A percentile compares a stretch with the other conserved stretches of the same genome.
Evolutionary conservation across 148 eudicot species (phyloP).

Genomic region (Fallopia convolvulus): DNA sequence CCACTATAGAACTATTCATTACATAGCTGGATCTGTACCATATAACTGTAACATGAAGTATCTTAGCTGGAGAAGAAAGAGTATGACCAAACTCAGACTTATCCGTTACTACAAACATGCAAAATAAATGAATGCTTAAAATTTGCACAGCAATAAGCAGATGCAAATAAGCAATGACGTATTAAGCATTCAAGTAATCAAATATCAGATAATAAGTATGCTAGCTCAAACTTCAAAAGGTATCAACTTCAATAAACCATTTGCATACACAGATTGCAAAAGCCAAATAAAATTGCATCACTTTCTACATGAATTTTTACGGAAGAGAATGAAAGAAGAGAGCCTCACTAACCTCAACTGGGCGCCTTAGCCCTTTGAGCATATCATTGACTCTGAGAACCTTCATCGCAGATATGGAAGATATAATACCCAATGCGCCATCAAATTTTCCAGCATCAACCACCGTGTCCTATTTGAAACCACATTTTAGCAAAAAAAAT

Average conservation of each 20-base stretch:
- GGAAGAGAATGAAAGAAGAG: neutral
- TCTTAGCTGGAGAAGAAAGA: slow-evolving; percentile 6
- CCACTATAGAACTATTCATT: neutral
- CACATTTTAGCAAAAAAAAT: slow-evolving; percentile 2
- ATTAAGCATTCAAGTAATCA: neutral
- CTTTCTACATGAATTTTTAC: neutral
- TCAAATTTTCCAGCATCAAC: slow-evolving; percentile 94
- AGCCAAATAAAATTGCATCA: neutral
- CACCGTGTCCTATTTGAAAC: slow-evolving; percentile 67
- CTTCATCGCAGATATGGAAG: slow-evolving; percentile 81
- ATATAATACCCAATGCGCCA: slow-evolving; percentile 79
- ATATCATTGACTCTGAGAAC: slow-evolving; percentile 47
- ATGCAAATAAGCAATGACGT: neutral
- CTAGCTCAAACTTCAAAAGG: neutral
- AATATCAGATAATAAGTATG: neutral
- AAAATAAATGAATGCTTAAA: neutral
- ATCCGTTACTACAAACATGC: neutral
- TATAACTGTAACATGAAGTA: neutral
- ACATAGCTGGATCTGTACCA: neutral
- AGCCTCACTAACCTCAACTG: slow-evolving; percentile 63
- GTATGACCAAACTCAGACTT: neutral
- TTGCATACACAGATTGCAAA: neutral
- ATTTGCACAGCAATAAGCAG: neutral
- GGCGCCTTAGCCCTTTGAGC: slow-evolving; percentile 47
- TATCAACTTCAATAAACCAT: neutral